Base-by-base conservation (phyloP, 257 asterid species). In the Nicotiana benthamiana region DNA sequence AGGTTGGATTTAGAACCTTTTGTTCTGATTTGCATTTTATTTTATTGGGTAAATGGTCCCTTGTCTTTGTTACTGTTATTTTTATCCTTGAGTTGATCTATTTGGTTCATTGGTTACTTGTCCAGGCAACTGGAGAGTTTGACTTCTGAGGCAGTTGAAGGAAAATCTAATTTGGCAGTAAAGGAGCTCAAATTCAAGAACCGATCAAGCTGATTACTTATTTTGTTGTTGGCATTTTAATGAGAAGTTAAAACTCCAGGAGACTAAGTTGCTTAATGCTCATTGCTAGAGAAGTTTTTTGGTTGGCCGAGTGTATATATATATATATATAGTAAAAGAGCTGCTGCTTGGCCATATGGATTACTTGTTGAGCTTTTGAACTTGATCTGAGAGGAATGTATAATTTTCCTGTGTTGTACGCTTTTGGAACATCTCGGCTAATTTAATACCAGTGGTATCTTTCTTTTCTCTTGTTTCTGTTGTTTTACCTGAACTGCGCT, bases 41-140 rank as follows among this genome's bases (percentile, higher is more conserved):
- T 20, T 56, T 6, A 9, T 56, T 75, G 18, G 32, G 16, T 70
- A 17, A 27, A n/a, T 40, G 40, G 40, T 18, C 57, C 67, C 28
- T 46, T 9, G 13, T 43, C 60, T 56, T 9, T 76, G 3, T 24
- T 53, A 22, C 20, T 54, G 17, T 48, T 56, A 28, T 26, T 11
- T 60, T 22, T 70, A 51, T n/a, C 46, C 65, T 1, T 17, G 64
- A 61, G 48, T 40, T 24, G 30, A 54, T 26, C 11, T 61, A 36
- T 17, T 48, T 24, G 32, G 20, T 20, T 20, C n/a, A 36, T 17
- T 34, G 82, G 53, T 75, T 66, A 46, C 64, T 80, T 85, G 80
- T 81, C 60, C 91, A 94, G 97, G 97, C 97, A 54, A 89, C 89
- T 6, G 97, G 98, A 68, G 97, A 95, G 81, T 93, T 95, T 8